Conservation (phyloP, 176 grass and related monocot genomes). For the Oryza officinalis region DNA sequence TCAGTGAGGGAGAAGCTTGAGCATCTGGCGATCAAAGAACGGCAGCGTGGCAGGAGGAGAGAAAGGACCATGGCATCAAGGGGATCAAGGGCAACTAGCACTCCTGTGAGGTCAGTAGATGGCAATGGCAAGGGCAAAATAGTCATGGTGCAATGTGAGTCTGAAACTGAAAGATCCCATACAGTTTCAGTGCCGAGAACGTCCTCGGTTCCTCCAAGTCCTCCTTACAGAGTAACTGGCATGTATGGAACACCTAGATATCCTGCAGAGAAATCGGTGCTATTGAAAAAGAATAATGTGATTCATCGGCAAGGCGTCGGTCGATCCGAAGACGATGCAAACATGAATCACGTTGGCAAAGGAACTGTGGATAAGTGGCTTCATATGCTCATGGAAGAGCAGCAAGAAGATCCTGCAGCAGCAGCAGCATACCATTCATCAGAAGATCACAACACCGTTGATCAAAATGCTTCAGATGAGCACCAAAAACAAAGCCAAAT, state of each 20-base stretch:
- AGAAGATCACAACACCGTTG: neutral
- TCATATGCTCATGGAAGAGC: slow-evolving; percentile 60
- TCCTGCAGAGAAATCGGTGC: slow-evolving; percentile 13
- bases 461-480: slow-evolving; percentile 16
- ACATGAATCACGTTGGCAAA: slow-evolving; percentile 61
- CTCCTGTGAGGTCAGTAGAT: slow-evolving; percentile 36
- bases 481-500: slow-evolving; percentile 32
- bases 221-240: slow-evolving; percentile 39
- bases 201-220: slow-evolving; percentile 45
- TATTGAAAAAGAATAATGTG: slow-evolving; percentile 22
- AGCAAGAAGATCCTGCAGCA: slow-evolving; percentile 34
- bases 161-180: slow-evolving; percentile 33
- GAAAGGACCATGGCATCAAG: slow-evolving; percentile 26
- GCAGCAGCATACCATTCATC: slow-evolving; percentile 24
- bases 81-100: slow-evolving; percentile 17
- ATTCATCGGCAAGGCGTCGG: neutral
- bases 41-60: slow-evolving; percentile 23
- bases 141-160: neutral
- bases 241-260: slow-evolving; percentile 19
- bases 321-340: slow-evolving; percentile 49
- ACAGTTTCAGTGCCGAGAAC: slow-evolving; percentile 34
- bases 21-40: slow-evolving; percentile 42
- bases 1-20: slow-evolving; percentile 56
- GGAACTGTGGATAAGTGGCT: slow-evolving; percentile 77
- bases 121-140: slow-evolving; percentile 23